These are phyloP conservation scores for Trametopsis cervina DNA, from an alignment of 768 basidiomycete genomes.

Conservation along the genomic window DNA sequence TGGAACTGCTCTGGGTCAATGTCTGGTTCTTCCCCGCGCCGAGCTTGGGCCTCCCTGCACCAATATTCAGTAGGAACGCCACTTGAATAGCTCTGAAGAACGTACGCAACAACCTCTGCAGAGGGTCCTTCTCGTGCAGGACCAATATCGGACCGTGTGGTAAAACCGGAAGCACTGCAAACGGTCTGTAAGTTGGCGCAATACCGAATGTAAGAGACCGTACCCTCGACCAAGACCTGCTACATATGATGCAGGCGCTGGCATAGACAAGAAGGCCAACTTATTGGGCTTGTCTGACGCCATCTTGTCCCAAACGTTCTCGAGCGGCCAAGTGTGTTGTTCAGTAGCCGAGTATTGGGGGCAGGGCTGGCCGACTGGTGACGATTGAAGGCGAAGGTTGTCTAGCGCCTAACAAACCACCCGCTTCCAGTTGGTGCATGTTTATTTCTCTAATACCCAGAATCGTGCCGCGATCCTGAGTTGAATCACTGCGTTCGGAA, in stretches of 20 bases:
- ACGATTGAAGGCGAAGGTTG: no score
- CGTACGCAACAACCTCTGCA: constrained; percentile 84
- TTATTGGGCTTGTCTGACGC: constrained; percentile 61
- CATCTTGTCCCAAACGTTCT: no score
- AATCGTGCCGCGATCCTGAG: no score
- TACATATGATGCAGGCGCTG: constrained; percentile 94
- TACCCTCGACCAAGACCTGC: constrained; percentile 98
- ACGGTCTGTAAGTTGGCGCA: constrained; percentile 10
- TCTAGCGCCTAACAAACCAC: no score
- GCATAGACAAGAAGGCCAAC: constrained; percentile 84
- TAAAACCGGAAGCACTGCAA: constrained; percentile 88
- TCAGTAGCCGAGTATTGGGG: no score
- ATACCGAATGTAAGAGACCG: constrained; percentile 22
- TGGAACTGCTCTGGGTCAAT: constrained; percentile 88
- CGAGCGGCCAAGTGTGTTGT: no score
- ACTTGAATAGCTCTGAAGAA: constrained; percentile 11
- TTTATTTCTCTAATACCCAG: no score
- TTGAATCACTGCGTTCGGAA: no score
- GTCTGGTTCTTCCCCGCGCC: constrained; percentile 82
- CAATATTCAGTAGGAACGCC: constrained; percentile 6
- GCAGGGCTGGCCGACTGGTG: no score
- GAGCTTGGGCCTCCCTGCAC: constrained; percentile 77
- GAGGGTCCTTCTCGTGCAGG: constrained; percentile 94
- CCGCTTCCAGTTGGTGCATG: no score
- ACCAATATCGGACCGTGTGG: constrained; percentile 97